These are phyloP conservation scores for Thymus mandschuricus DNA, from an alignment of 257 asterid genomes.

Conservation along the genomic window DNA sequence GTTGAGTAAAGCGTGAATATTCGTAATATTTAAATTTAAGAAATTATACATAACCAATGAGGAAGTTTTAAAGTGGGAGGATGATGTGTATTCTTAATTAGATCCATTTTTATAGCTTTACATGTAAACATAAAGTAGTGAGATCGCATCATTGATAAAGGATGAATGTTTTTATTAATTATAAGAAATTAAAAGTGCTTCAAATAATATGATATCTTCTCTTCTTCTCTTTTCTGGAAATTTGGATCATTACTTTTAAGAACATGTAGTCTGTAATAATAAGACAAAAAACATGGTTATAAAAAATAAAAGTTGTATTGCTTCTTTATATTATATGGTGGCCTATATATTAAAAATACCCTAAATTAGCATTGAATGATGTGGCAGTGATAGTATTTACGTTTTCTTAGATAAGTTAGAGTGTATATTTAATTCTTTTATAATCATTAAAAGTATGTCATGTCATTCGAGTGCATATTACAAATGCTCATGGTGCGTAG, in stretches of 20 bases:
- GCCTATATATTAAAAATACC: no score
- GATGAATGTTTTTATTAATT: not conserved
- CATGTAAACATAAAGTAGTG: not conserved
- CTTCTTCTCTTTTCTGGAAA: not conserved
- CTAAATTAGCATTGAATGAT: no score
- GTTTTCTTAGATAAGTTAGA: no score
- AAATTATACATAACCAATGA: not conserved
- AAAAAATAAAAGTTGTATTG: not conserved
- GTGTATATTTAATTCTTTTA: no score
- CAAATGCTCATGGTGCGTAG: no score
- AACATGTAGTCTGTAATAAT: not conserved
- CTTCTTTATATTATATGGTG: not conserved
- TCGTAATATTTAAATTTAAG: not conserved
- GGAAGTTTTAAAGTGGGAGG: not conserved
- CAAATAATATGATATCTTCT: not conserved
- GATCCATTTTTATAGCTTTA: not conserved
- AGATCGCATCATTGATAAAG: not conserved
- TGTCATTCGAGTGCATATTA: no score
- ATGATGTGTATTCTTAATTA: not conserved
- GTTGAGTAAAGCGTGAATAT: not conserved
- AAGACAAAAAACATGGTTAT: slow-evolving; percentile 6
- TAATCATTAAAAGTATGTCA: no score
- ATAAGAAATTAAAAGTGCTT: not conserved
- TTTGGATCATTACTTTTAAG: not conserved
- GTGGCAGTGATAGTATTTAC: no score